Percentiles rank a stretch among this genome's conserved stretches.
Evolutionary conservation across 345 rosid genomes (phyloP).

Genomic region (Iberis pinnata): DNA sequence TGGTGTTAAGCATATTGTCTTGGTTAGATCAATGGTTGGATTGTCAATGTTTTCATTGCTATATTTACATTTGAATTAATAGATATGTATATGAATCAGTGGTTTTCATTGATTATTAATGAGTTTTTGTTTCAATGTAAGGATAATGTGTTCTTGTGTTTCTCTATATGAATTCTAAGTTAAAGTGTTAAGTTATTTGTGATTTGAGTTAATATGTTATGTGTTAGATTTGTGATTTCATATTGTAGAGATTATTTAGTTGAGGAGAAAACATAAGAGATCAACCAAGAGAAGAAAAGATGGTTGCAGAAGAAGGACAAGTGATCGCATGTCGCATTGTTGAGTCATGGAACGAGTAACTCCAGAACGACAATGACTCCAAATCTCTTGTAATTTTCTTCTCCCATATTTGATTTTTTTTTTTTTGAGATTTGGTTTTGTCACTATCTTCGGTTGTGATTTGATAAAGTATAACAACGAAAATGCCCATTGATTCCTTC

Average conservation of each 20-base stretch:
- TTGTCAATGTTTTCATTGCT: too few species aligned
- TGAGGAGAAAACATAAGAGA: neutral
- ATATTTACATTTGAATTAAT: too few species aligned
- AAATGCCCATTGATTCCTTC: neutral
- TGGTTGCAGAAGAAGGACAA: constrained; percentile 60
- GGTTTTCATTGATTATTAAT: too few species aligned
- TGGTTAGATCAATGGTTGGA: constrained; percentile 96
- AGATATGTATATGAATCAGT: too few species aligned
- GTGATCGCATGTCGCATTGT: constrained; percentile 63
- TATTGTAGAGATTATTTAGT: too few species aligned
- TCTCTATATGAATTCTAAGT: too few species aligned
- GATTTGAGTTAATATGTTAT: too few species aligned
- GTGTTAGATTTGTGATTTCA: too few species aligned
- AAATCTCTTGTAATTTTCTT: constrained; percentile 52
- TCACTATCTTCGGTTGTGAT: neutral
- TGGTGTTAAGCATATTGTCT: constrained; percentile 81
- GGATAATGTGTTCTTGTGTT: too few species aligned
- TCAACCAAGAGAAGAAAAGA: too few species aligned
- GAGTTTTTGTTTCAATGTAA: too few species aligned
- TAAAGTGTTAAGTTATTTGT: too few species aligned
- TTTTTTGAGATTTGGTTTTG: neutral
- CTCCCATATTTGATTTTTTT: neutral
- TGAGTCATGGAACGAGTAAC: constrained; percentile 57
- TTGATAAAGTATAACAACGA: neutral
- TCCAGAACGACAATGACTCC: constrained; percentile 46